Evolutionary conservation across 1,139 yeast species (phyloP).

Genomic region (Hansenula sp.): DNA sequence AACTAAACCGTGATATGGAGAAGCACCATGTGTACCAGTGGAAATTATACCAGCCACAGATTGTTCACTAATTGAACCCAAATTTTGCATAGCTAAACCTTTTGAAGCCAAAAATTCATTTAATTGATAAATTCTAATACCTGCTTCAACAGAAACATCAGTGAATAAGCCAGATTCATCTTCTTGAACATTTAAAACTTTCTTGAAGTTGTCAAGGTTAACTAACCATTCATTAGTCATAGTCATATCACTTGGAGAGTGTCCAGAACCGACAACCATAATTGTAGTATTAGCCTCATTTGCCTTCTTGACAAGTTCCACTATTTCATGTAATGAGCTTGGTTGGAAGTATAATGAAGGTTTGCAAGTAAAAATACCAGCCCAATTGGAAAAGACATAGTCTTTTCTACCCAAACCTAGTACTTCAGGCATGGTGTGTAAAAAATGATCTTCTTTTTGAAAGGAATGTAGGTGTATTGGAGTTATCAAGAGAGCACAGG

Average conservation of each 20-base stretch:
- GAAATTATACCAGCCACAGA: conserved; percentile 91
- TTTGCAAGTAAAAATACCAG: conserved; percentile 74
- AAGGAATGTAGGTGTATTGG: neutral
- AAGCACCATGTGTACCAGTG: conserved; percentile 96
- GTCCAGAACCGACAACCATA: conserved; percentile 90
- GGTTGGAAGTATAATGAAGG: conserved; percentile 86
- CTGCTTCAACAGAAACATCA: conserved; percentile 92
- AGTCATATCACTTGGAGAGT: conserved; percentile 89
- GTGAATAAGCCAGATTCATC: conserved; percentile 58
- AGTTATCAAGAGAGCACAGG: too few relatives aligned
- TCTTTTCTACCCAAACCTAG: conserved; percentile 21
- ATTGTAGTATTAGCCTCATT: conserved; percentile 55
- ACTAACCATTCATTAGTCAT: conserved; percentile 88
- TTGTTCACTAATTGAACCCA: conserved; percentile 94
- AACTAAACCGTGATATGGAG: conserved; percentile 87
- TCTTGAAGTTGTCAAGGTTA: conserved; percentile 72
- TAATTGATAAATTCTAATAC: conserved; percentile 75
- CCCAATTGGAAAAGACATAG: conserved; percentile 66
- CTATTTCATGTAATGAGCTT: conserved; percentile 54
- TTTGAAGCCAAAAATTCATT: conserved; percentile 59
- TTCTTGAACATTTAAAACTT: conserved; percentile 40
- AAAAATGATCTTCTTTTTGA: neutral
- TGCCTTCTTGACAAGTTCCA: conserved; percentile 63
- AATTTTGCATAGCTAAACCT: conserved; percentile 79
- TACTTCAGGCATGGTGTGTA: conserved; percentile 6